phyloP scores from a whole-genome alignment of 345 rosid genomes.

The Acer negundo region DNA sequence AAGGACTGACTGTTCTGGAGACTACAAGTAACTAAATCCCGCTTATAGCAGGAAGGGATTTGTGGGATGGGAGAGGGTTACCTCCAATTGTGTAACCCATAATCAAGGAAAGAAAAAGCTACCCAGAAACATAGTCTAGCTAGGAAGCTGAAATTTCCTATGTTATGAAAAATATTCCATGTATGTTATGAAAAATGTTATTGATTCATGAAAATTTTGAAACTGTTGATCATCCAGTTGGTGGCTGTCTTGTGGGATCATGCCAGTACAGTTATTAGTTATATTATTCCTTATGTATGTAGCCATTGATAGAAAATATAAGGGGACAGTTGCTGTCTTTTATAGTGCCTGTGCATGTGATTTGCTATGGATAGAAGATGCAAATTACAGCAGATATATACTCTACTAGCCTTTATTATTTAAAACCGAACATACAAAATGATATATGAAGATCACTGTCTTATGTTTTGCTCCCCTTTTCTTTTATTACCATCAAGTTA shows the following conservation, averaged over 20 bases:
- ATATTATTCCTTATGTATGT: neutral
- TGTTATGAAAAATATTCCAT: neutral
- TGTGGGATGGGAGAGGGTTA: neutral
- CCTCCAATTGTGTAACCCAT: neutral
- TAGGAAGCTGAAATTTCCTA: neutral
- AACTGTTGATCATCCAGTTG: neutral
- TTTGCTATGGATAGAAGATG: too few species aligned
- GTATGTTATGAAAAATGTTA: neutral
- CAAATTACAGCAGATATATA: neutral
- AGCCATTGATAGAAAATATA: neutral
- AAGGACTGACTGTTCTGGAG: neutral
- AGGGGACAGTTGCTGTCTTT: neutral
- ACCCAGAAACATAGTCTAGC: neutral
- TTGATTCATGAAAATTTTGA: neutral
- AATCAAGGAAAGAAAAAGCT: neutral
- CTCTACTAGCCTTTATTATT: neutral
- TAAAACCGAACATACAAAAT: neutral
- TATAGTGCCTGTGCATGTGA: neutral
- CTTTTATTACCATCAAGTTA: neutral
- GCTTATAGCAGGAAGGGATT: neutral
- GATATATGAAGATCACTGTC: neutral
- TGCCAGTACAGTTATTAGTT: neutral
- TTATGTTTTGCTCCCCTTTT: neutral
- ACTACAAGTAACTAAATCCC: neutral
- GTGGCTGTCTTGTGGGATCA: neutral